Evolutionary conservation across 129 eudicot genomes (phyloP), one percentile per base, ranked within the genome.

Genomic region (Helianthus tuberosus): DNA sequence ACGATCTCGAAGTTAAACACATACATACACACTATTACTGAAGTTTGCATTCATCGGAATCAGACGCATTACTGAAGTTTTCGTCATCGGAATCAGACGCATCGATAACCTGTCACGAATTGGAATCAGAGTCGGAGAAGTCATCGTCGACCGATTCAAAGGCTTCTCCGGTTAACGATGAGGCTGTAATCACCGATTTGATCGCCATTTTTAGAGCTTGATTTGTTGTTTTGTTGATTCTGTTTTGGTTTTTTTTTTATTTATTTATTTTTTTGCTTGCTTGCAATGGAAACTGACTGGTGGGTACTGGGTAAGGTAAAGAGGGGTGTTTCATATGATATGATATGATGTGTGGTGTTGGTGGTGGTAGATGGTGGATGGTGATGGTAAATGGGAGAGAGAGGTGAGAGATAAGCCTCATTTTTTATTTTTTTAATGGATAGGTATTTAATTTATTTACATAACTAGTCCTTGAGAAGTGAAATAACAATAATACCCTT

Each of bases 71-170:
- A 17, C 84, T 72, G 86, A 16, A 75, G 75, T 15, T 46, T 8
- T 41, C 87, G 41, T 71, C 77, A 2, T 71, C 83, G 47, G 71
- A 63, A 49, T 87, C 92, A 9, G 91, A 89, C 3, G 75, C 74
- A 64, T 73, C 71, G 77, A 89, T 54, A 54, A 89, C 58, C 77
- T 87, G 87, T 90, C 96, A 89, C 3, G 88, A 61, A 41, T 84
- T 82, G 32, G 88, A 76, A 15, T 74, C 84, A 15, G 75, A 79
- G 10, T 39, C 73, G 39, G 69, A 63, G 25, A 65, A 44, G 5
- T 68, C 68, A 43, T 54, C 57, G 25, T 71, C 68, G 51, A 79
- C 7, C 2, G 82, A 13, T 27, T 79, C 82, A 8, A 71, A 78
- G 65, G 68, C 72, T 8, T 78, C 82, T 39, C 57, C 82, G 73